phyloP scores from a whole-genome alignment of 2,329 filamentous ascomycete genomes.

The Periglandula ipomoeae region DNA sequence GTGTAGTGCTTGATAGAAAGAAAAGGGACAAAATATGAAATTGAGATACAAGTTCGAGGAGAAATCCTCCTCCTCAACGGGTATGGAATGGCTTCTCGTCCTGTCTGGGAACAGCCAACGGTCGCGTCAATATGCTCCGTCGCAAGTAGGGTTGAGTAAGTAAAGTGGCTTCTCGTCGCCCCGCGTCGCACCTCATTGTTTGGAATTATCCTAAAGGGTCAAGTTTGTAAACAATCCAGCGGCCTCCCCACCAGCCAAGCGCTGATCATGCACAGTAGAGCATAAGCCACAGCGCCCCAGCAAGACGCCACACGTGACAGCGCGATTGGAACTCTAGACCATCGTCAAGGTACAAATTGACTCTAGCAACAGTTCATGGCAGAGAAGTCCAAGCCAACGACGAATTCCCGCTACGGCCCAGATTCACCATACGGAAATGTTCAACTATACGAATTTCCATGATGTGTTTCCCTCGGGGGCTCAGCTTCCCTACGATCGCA shows the following conservation, averaged over 20 bases:
- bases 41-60: not conserved
- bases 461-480: conserved; percentile 55
- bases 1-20: not conserved
- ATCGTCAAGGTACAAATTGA: not conserved
- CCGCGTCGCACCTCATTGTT: conserved; percentile 20
- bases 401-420: not conserved
- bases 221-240: conserved; percentile 30
- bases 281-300: conserved; percentile 3
- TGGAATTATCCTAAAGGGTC: conserved; percentile 29
- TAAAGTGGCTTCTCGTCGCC: conserved; percentile 10
- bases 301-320: conserved; percentile 13
- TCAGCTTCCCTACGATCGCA: conserved; percentile 53
- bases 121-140: not conserved
- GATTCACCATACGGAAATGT: conserved; percentile 31
- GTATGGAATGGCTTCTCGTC: not conserved
- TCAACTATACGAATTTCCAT: conserved; percentile 58
- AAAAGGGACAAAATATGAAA: not conserved
- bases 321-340: conserved; percentile 6
- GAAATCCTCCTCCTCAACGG: not conserved
- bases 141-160: conserved; percentile 1
- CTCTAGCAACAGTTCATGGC: too few species aligned
- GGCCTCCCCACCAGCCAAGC: not conserved
- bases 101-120: not conserved
- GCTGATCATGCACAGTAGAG: not conserved
- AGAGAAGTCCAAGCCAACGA: not conserved